Evolutionary conservation across 108 stramenopile genomes (phyloP), one percentile per base, ranked within the genome.

Genomic region (Cyclostephanos invisitatus): DNA sequence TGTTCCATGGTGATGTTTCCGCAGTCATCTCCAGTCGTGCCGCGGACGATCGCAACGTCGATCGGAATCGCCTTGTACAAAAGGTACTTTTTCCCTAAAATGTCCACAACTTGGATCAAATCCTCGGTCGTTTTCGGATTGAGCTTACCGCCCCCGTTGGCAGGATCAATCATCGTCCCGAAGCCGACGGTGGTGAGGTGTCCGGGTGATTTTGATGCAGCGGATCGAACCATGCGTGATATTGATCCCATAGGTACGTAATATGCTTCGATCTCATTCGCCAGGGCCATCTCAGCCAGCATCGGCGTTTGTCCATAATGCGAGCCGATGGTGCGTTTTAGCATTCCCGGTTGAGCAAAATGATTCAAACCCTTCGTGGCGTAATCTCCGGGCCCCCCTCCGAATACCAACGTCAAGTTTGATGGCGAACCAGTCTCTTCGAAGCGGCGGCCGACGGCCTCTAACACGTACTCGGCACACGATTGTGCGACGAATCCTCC

Each of bases 31-130:
- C 87, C 92, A 18, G 91, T 89, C 20, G 92, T 94, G 65, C 86
- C 92, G 20, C 89, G 79, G 29, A 94, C 90, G 40, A 94, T 85
- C 7, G 86, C 87, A 10, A 94, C 88, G 50, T 94, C 62, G 35
- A 94, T 88, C 14, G 89, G 89, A 21, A 94, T 49, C 7, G 92
- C 86, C 70, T 91, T 94, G 84, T 91, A 91, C 77, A 87, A 78
- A 21, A 93, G 73, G 60, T 86, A 86, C 25, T 82, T 46, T 15
- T 15, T 0, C 0, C 44, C 44, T 11, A 15, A 14, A 15, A 46
- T 46, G 0, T 46, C 44, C 44, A 46, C 44, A 15, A 46, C 44
- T 15, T 46, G 12, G 15, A 88, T 86, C 8, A 71, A 25, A 58
- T 86, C 81, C 64, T 91, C 89, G 24, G 78, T 80, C 9, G 88